phyloP scores from a whole-genome alignment of 768 basidiomycete species.

The Phanerodontia chrysosporium region DNA sequence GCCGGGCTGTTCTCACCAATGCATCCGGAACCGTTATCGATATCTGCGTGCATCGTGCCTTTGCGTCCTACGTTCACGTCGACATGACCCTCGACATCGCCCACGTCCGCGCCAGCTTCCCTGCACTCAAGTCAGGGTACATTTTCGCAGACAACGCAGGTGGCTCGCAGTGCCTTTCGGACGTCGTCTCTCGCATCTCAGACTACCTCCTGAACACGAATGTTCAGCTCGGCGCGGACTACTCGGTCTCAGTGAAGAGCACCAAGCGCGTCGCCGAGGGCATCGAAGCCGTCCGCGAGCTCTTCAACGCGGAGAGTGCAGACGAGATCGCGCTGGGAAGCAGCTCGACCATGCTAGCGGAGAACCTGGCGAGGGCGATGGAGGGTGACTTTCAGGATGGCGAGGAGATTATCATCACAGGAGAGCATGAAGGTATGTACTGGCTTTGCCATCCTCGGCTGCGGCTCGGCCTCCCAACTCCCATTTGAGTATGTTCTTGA shows the following conservation, averaged over 20 bases:
- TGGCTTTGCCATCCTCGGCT: no score
- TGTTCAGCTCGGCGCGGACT: constrained; percentile 70
- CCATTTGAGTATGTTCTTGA: no score
- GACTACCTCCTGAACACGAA: constrained; percentile 73
- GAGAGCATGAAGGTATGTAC: constrained; percentile 69
- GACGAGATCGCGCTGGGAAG: constrained; percentile 65
- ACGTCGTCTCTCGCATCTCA: constrained; percentile 53
- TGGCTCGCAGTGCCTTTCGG: constrained; percentile 58
- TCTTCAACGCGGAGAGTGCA: constrained; percentile 61
- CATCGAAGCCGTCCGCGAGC: constrained; percentile 44
- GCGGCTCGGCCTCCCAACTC: no score
- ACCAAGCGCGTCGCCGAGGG: constrained; percentile 50
- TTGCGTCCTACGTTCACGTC: background rate
- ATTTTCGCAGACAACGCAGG: constrained; percentile 78
- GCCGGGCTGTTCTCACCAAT: background rate
- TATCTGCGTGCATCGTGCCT: background rate
- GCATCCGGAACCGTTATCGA: background rate
- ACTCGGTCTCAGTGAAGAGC: constrained; percentile 50
- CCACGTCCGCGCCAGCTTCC: constrained; percentile 57
- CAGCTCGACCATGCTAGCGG: constrained; percentile 64
- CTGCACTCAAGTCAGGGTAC: constrained; percentile 52
- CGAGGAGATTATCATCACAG: constrained; percentile 76
- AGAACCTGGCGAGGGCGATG: constrained; percentile 63
- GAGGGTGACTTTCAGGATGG: constrained; percentile 49
- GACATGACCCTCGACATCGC: constrained; percentile 28